Conservation (phyloP, 2,329 filamentous ascomycete genomes). For the Colletotrichum sp. region DNA sequence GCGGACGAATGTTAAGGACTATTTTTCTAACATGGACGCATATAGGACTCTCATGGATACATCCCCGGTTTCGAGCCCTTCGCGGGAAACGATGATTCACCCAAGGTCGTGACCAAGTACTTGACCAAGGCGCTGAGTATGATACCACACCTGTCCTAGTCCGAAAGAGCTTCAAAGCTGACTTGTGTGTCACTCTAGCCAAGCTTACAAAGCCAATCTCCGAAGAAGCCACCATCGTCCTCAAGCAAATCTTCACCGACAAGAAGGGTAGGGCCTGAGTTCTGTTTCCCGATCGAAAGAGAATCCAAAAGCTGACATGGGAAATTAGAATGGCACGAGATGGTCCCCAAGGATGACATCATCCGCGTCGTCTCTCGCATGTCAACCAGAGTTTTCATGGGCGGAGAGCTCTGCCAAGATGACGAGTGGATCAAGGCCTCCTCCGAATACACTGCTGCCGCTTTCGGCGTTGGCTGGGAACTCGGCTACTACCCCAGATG, state of each 20-base stretch:
- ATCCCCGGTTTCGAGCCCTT: constrained; percentile 5
- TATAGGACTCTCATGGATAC: not conserved
- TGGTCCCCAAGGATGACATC: not conserved
- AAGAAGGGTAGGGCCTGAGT: not conserved
- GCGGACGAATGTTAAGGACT: not conserved
- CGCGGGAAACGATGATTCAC: not conserved
- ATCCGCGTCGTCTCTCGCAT: constrained; percentile 19
- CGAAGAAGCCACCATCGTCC: not conserved
- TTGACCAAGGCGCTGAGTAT: constrained; percentile 1
- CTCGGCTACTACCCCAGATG: constrained; percentile 21
- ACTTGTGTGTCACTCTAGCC: not conserved
- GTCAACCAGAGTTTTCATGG: constrained; percentile 25
- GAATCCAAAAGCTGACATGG: not conserved
- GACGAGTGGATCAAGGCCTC: constrained; percentile 21
- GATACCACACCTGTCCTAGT: not conserved
- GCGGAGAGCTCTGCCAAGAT: constrained; percentile 9
- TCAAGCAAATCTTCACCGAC: not conserved
- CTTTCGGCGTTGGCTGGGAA: not conserved
- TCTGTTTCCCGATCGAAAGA: rapidly evolving
- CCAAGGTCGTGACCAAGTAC: not conserved
- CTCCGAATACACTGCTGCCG: not conserved
- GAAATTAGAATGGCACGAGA: constrained; percentile 18
- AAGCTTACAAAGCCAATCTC: constrained; percentile 12
- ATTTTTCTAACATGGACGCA: not conserved
- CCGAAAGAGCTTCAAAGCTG: not conserved